A percentile compares a stretch with the other conserved stretches of the same genome.
phyloP scores from a whole-genome alignment of 139 green algal genomes.

The Chlorella sp. region DNA sequence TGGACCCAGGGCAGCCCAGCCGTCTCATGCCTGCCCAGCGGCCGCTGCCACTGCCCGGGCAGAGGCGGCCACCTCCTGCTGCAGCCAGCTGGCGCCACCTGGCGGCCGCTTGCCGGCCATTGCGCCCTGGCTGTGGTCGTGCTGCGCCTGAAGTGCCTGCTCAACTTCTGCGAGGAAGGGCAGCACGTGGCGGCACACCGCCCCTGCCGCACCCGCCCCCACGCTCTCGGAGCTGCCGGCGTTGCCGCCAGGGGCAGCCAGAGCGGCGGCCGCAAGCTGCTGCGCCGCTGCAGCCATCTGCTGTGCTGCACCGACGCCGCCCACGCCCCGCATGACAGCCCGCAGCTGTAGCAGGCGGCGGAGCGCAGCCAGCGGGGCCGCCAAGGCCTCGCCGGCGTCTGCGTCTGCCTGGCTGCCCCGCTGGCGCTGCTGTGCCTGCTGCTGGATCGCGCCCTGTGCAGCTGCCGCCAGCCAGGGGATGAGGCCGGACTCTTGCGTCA shows the following conservation, averaged over 20 bases:
- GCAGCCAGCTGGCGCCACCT: no score
- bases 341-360: conserved; percentile 31
- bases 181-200: not conserved
- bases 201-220: no score
- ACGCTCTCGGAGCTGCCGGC: not conserved
- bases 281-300: not conserved
- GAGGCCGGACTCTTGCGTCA: conserved; percentile 33
- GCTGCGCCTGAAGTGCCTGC: not conserved
- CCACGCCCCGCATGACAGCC: conserved; percentile 22
- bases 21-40: no score
- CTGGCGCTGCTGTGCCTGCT: not conserved
- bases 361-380: conserved; percentile 7
- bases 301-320: not conserved
- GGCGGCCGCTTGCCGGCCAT: no score
- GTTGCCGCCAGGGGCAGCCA: not conserved
- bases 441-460: not conserved
- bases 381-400: not conserved
- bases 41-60: no score
- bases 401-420: not conserved
- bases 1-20: no score
- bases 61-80: no score
- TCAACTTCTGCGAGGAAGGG: conserved; percentile 2
- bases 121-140: no score
- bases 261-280: not conserved
- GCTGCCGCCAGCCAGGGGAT: conserved; percentile 37